Conservation (phyloP, 305 asterid species). For the Euphrasia arctica region DNA sequence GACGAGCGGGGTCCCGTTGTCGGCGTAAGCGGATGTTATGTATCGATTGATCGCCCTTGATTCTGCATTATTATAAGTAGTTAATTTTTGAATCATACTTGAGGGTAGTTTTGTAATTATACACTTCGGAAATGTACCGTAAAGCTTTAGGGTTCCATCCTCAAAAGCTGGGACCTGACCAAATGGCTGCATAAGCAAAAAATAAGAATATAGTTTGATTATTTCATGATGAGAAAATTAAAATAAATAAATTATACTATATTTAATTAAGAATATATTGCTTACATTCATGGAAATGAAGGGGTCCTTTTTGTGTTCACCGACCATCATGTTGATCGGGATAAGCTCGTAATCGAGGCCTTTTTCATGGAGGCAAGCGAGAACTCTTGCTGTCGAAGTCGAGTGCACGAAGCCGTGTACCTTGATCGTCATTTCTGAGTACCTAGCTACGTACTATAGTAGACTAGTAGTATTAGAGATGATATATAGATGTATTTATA, state of each 20-base stretch:
- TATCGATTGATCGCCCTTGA: conserved; percentile 43
- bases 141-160: no score
- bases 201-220: no score
- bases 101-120: no score
- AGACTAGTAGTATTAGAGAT: conserved; percentile 21
- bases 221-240: no score
- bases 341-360: conserved; percentile 33
- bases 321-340: conserved; percentile 25
- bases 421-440: background rate
- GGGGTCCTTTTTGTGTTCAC: conserved; percentile 39
- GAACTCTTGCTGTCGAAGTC: conserved; percentile 20
- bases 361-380: conserved; percentile 36
- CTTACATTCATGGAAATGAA: conserved; percentile 36
- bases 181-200: no score
- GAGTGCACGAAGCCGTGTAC: no score
- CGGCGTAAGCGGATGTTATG: conserved; percentile 29
- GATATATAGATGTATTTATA: no score
- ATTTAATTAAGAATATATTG: background rate
- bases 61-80: conserved; percentile 24
- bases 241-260: no score
- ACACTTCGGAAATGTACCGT: no score
- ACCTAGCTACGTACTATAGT: background rate
- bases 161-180: no score
- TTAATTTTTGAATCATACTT: no score
- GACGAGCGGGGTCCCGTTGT: conserved; percentile 34